Conservation (phyloP, 2,329 filamentous ascomycete species). For the Venturia oleaginea region DNA sequence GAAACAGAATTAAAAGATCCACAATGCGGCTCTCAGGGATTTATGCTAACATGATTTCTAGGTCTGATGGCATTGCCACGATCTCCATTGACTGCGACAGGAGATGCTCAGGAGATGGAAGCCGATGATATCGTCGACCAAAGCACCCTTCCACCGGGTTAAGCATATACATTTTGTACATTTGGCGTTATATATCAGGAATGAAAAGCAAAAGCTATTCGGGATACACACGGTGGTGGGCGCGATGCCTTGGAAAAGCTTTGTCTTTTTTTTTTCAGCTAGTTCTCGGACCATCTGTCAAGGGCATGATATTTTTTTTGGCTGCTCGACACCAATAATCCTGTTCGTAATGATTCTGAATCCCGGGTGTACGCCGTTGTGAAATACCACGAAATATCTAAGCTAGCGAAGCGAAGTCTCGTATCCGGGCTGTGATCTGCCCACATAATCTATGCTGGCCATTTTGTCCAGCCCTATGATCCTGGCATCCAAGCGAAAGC, state of each 20-base stretch:
- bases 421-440: neutral
- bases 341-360: neutral
- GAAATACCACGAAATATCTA: neutral
- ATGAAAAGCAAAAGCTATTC: neutral
- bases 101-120: constrained; percentile 71
- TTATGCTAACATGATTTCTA: constrained; percentile 22
- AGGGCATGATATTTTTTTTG: neutral
- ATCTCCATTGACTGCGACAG: constrained; percentile 70
- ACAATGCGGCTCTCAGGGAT: neutral
- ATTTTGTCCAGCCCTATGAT: neutral
- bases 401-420: neutral
- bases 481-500: neutral
- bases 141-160: constrained; percentile 88
- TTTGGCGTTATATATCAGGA: neutral
- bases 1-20: no score
- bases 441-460: neutral
- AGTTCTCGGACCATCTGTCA: neutral
- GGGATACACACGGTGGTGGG: neutral
- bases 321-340: neutral
- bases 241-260: constrained; percentile 5
- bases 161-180: constrained; percentile 22
- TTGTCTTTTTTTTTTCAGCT: neutral
- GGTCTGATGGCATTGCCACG: constrained; percentile 92
- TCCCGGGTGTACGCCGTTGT: neutral
- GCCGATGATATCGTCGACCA: constrained; percentile 91